Evolutionary conservation across 306 rosid species (phyloP).

Genomic region (Pterocarpus macrocarpus): DNA sequence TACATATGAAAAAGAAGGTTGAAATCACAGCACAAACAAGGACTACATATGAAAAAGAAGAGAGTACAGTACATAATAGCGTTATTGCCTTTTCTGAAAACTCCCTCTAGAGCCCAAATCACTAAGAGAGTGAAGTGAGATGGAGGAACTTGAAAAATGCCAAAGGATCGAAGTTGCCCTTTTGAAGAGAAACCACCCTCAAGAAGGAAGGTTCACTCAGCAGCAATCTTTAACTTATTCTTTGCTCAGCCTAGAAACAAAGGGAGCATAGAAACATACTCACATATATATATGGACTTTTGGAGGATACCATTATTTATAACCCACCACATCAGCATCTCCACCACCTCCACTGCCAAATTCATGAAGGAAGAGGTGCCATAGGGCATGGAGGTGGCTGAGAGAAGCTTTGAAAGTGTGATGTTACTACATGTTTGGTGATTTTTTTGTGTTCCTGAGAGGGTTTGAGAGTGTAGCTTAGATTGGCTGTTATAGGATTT

Average conservation of each 20-base stretch:
- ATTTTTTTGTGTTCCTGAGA: constrained; percentile 53
- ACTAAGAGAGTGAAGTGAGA: constrained; percentile 40
- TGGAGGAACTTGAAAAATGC: constrained; percentile 70
- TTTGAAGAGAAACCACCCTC: constrained; percentile 58
- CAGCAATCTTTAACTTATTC: constrained; percentile 39
- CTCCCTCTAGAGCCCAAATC: constrained; percentile 46
- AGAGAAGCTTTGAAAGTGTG: constrained; percentile 6
- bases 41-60: neutral
- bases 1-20: constrained; percentile 6
- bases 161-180: constrained; percentile 99
- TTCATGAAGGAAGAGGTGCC: constrained; percentile 31
- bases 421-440: constrained; percentile 50
- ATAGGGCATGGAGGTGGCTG: constrained; percentile 52
- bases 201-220: constrained; percentile 51
- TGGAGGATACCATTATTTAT: neutral
- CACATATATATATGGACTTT: neutral
- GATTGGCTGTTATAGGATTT: constrained; percentile 67
- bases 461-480: constrained; percentile 60
- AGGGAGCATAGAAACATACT: constrained; percentile 28
- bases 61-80: constrained; percentile 26
- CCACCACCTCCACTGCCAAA: constrained; percentile 47
- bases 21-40: neutral
- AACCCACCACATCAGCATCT: constrained; percentile 38
- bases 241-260: constrained; percentile 36
- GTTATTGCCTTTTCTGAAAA: constrained; percentile 37